phyloP scores from a whole-genome alignment of 2,329 filamentous ascomycete species.

The Xylariomycetidae sp. region DNA sequence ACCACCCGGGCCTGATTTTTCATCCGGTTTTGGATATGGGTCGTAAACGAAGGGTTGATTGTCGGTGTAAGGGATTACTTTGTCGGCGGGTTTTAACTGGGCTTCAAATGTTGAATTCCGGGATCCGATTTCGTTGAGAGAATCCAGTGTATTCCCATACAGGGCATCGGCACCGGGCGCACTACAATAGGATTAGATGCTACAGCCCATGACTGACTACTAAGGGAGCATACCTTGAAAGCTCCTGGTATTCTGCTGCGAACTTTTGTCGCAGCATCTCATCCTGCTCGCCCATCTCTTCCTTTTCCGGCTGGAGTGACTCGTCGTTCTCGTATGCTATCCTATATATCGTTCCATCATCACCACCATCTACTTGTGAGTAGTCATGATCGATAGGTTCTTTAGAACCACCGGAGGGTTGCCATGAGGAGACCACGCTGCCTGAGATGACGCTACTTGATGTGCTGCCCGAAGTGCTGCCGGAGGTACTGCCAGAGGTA shows the following conservation, averaged over 20 bases:
- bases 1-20: constrained; percentile 48
- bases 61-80: constrained; percentile 34
- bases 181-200: too few species aligned
- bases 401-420: too few species aligned
- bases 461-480: too few species aligned
- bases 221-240: constrained; percentile 33
- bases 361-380: too few species aligned
- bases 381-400: too few species aligned
- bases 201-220: too few species aligned
- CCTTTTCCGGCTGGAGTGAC: constrained; percentile 24
- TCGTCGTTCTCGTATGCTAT: too few species aligned
- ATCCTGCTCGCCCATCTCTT: constrained; percentile 27
- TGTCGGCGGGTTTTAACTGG: constrained; percentile 26
- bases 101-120: constrained; percentile 23
- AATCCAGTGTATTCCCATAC: constrained; percentile 52
- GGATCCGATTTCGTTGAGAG: constrained; percentile 36
- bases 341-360: too few species aligned
- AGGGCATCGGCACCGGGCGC: constrained; percentile 44
- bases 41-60: constrained; percentile 56
- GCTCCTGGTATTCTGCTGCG: constrained; percentile 36
- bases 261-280: constrained; percentile 24
- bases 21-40: constrained; percentile 70
- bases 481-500: too few species aligned
- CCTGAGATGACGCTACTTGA: too few species aligned
- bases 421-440: too few species aligned